These are phyloP conservation scores for Lodderomyces theae DNA, from an alignment of 1,139 yeast species.

Conservation along the genomic window DNA sequence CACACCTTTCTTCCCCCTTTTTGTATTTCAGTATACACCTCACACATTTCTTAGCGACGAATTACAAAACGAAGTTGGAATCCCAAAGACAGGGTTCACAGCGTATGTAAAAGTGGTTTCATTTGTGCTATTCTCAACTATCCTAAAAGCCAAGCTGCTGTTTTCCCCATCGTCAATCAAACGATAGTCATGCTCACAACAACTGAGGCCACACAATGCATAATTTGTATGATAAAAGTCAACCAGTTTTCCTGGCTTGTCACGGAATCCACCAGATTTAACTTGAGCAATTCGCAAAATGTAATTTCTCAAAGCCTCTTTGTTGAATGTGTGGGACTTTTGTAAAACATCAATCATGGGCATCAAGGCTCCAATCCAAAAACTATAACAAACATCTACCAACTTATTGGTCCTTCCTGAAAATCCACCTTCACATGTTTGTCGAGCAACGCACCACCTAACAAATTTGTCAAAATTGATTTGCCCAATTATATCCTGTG, in stretches of 20 bases:
- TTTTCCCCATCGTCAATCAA: constrained; percentile 20
- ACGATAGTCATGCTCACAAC: constrained; percentile 55
- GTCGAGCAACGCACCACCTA: constrained; percentile 72
- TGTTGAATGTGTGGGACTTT: constrained; percentile 31
- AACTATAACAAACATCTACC: constrained; percentile 95
- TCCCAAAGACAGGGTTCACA: constrained; percentile 65
- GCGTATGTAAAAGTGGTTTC: constrained; percentile 26
- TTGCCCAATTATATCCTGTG: constrained; percentile 2
- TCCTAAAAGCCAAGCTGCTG: constrained; percentile 28
- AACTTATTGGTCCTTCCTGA: constrained; percentile 89
- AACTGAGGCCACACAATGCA: constrained; percentile 71
- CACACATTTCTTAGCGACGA: background rate
- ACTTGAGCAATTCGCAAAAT: constrained; percentile 74
- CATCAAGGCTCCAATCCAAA: constrained; percentile 87
- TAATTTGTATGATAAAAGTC: constrained; percentile 94
- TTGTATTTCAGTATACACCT: no score
- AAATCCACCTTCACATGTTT: constrained; percentile 78
- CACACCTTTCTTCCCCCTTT: no score
- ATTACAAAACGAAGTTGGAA: constrained; percentile 35
- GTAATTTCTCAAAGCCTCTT: constrained; percentile 60
- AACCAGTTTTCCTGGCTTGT: constrained; percentile 78
- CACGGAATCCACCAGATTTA: constrained; percentile 70
- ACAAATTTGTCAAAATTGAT: constrained; percentile 34
- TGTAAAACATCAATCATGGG: constrained; percentile 58
- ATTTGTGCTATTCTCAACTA: constrained; percentile 19